Evolutionary conservation across 1,284 basidiomycete genomes (phyloP).

Genomic region (Pyrrhoderma noxium): DNA sequence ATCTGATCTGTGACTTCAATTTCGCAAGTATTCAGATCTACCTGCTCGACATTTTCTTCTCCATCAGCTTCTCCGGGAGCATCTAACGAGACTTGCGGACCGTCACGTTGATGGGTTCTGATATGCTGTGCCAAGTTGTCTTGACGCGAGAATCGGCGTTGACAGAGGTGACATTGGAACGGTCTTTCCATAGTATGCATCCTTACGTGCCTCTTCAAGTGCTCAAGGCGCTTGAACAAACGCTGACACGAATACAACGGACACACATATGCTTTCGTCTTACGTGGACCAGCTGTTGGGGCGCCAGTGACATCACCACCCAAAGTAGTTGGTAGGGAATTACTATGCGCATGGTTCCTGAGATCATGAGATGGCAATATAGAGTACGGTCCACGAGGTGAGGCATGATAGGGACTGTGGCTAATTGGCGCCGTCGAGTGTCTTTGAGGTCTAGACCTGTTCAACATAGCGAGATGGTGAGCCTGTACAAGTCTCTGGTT

Average conservation of each 20-base stretch:
- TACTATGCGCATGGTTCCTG: conserved; percentile 5
- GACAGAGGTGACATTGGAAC: conserved; percentile 64
- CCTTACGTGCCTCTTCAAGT: conserved; percentile 78
- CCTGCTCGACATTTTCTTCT: conserved; percentile 1
- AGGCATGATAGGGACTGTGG: not conserved
- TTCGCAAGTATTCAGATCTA: conserved; percentile 38
- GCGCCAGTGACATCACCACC: not conserved
- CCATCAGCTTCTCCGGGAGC: conserved; percentile 5
- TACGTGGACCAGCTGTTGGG: conserved; percentile 23
- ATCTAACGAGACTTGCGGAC: conserved; percentile 24
- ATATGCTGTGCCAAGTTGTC: conserved; percentile 83
- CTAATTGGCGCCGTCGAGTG: conserved; percentile 1
- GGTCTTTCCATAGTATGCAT: conserved; percentile 89
- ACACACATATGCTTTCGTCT: conserved; percentile 67
- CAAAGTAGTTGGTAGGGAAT: conserved; percentile 11
- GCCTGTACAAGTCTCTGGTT: conserved; percentile 17
- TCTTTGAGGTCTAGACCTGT: conserved; percentile 7
- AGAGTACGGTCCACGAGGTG: not conserved
- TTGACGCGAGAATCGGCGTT: conserved; percentile 75
- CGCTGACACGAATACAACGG: conserved; percentile 75
- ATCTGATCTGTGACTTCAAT: conserved; percentile 39
- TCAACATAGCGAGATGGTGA: conserved; percentile 12
- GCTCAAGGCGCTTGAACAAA: conserved; percentile 84
- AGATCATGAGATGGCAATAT: no score
- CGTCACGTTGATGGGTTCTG: conserved; percentile 58